These are phyloP conservation scores for Lagenaria siceraria DNA, from an alignment of 306 rosid genomes.

Conservation along the genomic window DNA sequence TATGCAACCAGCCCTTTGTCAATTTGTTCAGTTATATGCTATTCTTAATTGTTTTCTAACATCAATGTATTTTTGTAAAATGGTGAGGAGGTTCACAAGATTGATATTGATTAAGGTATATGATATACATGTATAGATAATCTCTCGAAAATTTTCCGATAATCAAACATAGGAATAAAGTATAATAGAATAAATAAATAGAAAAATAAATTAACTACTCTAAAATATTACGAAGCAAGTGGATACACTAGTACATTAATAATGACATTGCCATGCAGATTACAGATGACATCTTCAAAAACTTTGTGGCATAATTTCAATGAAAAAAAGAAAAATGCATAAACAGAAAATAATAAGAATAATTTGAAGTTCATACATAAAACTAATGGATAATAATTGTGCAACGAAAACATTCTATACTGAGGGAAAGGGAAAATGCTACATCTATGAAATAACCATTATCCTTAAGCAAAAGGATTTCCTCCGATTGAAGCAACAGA, in stretches of 20 bases:
- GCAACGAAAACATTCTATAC: background rate
- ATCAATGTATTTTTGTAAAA: no score
- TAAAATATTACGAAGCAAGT: background rate
- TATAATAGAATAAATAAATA: no score
- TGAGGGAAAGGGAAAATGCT: background rate
- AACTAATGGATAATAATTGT: background rate
- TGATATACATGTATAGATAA: no score
- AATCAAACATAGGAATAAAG: background rate
- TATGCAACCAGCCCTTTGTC: no score
- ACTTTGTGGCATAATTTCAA: background rate
- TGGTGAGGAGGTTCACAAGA: no score
- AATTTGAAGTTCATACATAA: background rate
- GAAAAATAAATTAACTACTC: background rate
- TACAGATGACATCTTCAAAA: background rate
- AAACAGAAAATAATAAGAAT: background rate
- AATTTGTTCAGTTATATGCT: no score
- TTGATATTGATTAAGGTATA: no score
- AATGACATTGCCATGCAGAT: background rate
- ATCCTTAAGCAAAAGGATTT: constrained; percentile 74
- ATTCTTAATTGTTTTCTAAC: no score
- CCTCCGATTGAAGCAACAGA: constrained; percentile 63
- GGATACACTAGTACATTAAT: background rate
- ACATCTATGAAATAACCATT: background rate
- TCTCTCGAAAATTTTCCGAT: no score
- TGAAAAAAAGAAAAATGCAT: no score